Conservation (phyloP, 345 rosid species). For the Excoecaria agallocha region DNA sequence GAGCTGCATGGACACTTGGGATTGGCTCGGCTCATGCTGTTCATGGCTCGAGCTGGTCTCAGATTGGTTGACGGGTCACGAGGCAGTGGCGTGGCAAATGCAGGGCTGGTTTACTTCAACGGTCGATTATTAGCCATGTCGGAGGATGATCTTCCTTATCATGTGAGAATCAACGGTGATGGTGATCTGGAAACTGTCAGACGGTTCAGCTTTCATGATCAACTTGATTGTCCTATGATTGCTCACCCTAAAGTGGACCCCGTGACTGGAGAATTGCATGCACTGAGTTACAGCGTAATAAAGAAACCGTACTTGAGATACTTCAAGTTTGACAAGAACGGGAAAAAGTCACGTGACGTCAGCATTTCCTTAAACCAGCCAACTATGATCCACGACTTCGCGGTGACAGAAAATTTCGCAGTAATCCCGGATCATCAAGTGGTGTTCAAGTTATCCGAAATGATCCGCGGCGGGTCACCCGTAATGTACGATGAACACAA, state of each 20-base stretch:
- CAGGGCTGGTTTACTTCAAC: conserved; percentile 58
- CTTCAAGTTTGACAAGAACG: conserved; percentile 44
- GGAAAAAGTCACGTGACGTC: conserved; percentile 50
- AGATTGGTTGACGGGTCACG: conserved; percentile 54
- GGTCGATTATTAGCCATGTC: conserved; percentile 74
- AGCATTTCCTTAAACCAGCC: conserved; percentile 45
- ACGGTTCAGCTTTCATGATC: conserved; percentile 51
- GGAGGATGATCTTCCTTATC: conserved; percentile 78
- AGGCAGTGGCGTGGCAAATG: conserved; percentile 76
- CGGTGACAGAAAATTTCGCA: conserved; percentile 49
- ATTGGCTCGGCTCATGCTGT: conserved; percentile 52
- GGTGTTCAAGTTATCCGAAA: conserved; percentile 64
- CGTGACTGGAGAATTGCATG: conserved; percentile 49
- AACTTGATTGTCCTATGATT: conserved; percentile 56
- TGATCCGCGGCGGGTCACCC: conserved; percentile 77
- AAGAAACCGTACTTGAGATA: conserved; percentile 59
- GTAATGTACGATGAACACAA: conserved; percentile 49
- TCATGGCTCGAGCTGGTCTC: conserved; percentile 47
- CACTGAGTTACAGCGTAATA: conserved; percentile 57
- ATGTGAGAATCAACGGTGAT: conserved; percentile 41
- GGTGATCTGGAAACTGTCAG: conserved; percentile 60
- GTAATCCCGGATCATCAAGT: conserved; percentile 74
- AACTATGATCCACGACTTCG: conserved; percentile 75
- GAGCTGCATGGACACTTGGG: conserved; percentile 79
- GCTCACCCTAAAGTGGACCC: conserved; percentile 84